These are phyloP conservation scores for Naganishia vaughanmartiniae DNA, from an alignment of 768 basidiomycete species.

Conservation along the genomic window DNA sequence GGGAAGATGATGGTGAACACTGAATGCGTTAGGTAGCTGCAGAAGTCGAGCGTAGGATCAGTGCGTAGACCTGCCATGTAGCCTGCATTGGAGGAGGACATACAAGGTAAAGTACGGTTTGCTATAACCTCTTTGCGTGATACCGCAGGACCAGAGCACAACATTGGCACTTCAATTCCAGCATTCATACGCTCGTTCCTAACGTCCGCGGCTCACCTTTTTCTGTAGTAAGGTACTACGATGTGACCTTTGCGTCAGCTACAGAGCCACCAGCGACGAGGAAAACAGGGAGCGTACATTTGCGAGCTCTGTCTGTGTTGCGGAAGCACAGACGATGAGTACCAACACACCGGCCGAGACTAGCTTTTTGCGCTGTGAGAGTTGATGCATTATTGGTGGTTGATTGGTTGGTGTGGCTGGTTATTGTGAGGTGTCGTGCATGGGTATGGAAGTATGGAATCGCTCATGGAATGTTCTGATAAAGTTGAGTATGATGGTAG, in stretches of 20 bases:
- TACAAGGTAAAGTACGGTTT: constrained; percentile 89
- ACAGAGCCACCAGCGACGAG: not conserved
- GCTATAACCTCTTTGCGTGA: constrained; percentile 59
- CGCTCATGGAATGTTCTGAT: no score
- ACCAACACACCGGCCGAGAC: constrained; percentile 42
- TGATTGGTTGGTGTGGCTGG: no score
- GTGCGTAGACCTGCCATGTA: not conserved
- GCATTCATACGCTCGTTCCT: not conserved
- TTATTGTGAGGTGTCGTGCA: no score
- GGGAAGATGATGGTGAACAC: constrained; percentile 74
- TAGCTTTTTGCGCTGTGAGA: constrained; percentile 29
- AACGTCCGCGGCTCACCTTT: constrained; percentile 22
- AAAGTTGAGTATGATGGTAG: no score
- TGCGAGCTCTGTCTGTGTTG: constrained; percentile 49
- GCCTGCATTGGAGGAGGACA: constrained; percentile 39
- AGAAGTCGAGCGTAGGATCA: constrained; percentile 25
- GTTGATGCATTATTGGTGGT: not conserved
- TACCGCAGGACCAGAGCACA: constrained; percentile 52
- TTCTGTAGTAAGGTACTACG: constrained; percentile 29
- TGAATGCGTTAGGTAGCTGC: constrained; percentile 83
- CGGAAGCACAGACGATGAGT: constrained; percentile 44
- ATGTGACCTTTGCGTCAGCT: not conserved
- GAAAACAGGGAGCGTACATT: constrained; percentile 31
- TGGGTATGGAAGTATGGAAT: no score
- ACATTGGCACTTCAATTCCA: not conserved